These are phyloP conservation scores for Cadophora gregata DNA, from an alignment of 2,329 filamentous ascomycete species.

Conservation along the genomic window DNA sequence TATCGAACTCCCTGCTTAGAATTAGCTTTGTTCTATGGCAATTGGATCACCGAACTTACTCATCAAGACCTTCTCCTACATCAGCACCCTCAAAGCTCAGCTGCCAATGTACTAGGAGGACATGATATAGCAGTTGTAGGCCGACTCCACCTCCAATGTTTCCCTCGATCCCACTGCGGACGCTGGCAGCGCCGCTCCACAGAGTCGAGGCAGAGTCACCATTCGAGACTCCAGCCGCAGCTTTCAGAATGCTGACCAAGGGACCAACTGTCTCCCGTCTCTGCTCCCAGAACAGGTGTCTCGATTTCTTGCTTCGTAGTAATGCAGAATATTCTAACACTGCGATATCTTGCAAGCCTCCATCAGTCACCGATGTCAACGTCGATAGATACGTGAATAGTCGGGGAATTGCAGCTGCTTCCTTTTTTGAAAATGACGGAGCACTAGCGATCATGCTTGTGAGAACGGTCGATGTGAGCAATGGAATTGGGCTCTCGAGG, in stretches of 20 bases:
- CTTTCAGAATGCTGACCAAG: slow-evolving; percentile 80
- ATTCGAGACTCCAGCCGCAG: slow-evolving; percentile 77
- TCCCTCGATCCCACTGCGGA: slow-evolving; percentile 66
- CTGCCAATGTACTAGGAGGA: slow-evolving; percentile 94
- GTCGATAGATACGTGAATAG: slow-evolving; percentile 86
- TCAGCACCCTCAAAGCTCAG: slow-evolving; percentile 88
- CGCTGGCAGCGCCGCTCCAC: slow-evolving; percentile 61
- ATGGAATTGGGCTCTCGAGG: slow-evolving; percentile 78
- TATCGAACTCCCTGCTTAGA: slow-evolving; percentile 81
- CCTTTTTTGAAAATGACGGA: slow-evolving; percentile 65
- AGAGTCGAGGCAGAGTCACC: slow-evolving; percentile 64
- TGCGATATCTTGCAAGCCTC: slow-evolving; percentile 92
- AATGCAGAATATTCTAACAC: slow-evolving; percentile 90
- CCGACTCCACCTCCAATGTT: slow-evolving; percentile 81
- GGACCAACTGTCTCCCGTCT: slow-evolving; percentile 83
- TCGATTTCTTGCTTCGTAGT: slow-evolving; percentile 74
- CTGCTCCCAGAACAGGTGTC: slow-evolving; percentile 90
- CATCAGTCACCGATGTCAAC: slow-evolving; percentile 83
- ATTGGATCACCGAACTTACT: slow-evolving; percentile 60
- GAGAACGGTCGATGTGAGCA: slow-evolving; percentile 88
- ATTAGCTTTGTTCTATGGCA: slow-evolving; percentile 37
- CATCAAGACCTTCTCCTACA: slow-evolving; percentile 78
- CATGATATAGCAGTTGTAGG: slow-evolving; percentile 91
- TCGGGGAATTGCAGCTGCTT: slow-evolving; percentile 72
- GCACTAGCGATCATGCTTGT: slow-evolving; percentile 75